A percentile compares a stretch with the other conserved stretches of the same genome.
Conservation (phyloP, 2,329 filamentous ascomycete species). For the Cladophialophora immunda region DNA sequence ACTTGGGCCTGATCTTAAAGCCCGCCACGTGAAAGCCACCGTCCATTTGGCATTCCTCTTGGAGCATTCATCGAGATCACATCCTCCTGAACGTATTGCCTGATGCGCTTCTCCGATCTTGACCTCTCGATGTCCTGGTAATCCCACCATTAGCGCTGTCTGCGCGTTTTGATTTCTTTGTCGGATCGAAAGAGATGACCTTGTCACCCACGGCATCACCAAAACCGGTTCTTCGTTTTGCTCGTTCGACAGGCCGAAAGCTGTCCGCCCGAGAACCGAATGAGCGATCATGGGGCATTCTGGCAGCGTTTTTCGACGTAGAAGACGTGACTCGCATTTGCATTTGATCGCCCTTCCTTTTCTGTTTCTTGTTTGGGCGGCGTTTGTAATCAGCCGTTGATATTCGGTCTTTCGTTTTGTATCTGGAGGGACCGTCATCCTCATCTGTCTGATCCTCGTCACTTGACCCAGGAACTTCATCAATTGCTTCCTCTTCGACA, state of each 20-base stretch:
- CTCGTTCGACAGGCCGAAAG: constrained; percentile 49
- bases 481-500: constrained; percentile 68
- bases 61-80: constrained; percentile 38
- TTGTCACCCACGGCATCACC: constrained; percentile 57
- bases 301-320: constrained; percentile 41
- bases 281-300: constrained; percentile 59
- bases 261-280: constrained; percentile 66
- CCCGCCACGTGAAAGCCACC: background rate
- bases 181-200: constrained; percentile 69
- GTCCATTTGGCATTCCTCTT: background rate
- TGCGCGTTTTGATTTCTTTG: constrained; percentile 48
- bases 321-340: constrained; percentile 67
- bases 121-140: constrained; percentile 42
- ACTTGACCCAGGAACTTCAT: constrained; percentile 57
- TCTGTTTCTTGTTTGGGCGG: constrained; percentile 52
- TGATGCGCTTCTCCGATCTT: constrained; percentile 59
- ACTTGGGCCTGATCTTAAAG: background rate
- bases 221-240: constrained; percentile 40
- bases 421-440: constrained; percentile 45
- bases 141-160: constrained; percentile 30
- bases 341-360: constrained; percentile 52
- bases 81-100: constrained; percentile 58
- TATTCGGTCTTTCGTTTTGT: constrained; percentile 52
- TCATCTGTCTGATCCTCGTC: constrained; percentile 48
- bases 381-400: constrained; percentile 65